These are phyloP conservation scores for Bipolaris cookei DNA, from an alignment of 2,329 filamentous ascomycete genomes.

Conservation along the genomic window DNA sequence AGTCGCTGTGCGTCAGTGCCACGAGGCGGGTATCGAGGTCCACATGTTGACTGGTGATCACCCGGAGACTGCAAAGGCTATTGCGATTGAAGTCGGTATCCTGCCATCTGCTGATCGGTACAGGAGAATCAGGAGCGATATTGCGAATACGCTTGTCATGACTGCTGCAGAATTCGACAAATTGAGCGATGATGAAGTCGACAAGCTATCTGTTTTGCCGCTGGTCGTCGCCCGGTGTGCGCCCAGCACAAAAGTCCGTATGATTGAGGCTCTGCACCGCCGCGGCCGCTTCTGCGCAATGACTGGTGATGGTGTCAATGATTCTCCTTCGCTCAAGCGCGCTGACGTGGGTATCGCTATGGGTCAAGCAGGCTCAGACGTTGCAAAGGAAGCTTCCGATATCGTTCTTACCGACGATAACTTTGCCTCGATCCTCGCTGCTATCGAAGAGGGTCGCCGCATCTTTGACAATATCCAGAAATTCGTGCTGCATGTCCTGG, in stretches of 20 bases:
- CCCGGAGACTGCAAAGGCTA: slow-evolving; percentile 54
- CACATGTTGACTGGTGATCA: slow-evolving; percentile 58
- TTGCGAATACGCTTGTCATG: slow-evolving; percentile 43
- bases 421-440: slow-evolving; percentile 55
- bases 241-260: slow-evolving; percentile 54
- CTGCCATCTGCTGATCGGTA: slow-evolving; percentile 46
- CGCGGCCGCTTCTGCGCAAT: slow-evolving; percentile 52
- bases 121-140: slow-evolving; percentile 28
- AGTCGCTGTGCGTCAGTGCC: slow-evolving; percentile 49
- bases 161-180: slow-evolving; percentile 52
- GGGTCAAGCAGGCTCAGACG: slow-evolving; percentile 53
- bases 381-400: slow-evolving; percentile 54
- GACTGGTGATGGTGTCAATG: slow-evolving; percentile 56
- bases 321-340: slow-evolving; percentile 54
- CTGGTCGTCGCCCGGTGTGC: slow-evolving; percentile 54
- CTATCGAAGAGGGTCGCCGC: slow-evolving; percentile 54
- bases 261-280: slow-evolving; percentile 53
- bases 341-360: slow-evolving; percentile 56
- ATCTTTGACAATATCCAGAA: slow-evolving; percentile 58
- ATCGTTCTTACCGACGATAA: slow-evolving; percentile 56
- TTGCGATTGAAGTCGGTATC: slow-evolving; percentile 53
- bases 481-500: slow-evolving; percentile 44
- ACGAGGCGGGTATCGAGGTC: slow-evolving; percentile 49
- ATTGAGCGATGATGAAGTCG: slow-evolving; percentile 52
- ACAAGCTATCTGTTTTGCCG: slow-evolving; percentile 48